phyloP scores from a whole-genome alignment of 495 filamentous ascomycete species.

The Tetracladium setigerum region DNA sequence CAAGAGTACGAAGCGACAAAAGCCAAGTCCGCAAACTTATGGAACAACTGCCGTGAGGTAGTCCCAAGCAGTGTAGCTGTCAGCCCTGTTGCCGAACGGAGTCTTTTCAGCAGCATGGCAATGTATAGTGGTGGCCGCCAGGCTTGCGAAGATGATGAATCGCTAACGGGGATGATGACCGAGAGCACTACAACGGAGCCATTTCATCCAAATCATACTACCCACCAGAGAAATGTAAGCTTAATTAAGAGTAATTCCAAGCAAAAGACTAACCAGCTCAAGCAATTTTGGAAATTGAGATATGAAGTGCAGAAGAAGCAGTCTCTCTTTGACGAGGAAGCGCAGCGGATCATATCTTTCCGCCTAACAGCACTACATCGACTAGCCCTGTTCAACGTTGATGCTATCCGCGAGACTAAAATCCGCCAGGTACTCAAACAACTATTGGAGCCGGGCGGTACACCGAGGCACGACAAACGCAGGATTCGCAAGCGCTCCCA shows the following conservation, averaged over 20 bases:
- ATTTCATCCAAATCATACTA: neutral
- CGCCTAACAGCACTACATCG: neutral
- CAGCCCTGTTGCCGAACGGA: neutral
- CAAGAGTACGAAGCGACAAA: neutral
- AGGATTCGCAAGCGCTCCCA: neutral
- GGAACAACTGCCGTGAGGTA: neutral
- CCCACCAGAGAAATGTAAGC: constrained; percentile 1
- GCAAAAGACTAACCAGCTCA: neutral
- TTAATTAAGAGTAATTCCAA: neutral
- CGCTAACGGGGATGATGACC: neutral
- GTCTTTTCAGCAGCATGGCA: neutral
- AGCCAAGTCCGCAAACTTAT: neutral
- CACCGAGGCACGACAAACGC: neutral
- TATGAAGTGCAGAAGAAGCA: neutral
- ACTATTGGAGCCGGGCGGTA: neutral
- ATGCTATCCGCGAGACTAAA: neutral
- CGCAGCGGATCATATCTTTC: neutral
- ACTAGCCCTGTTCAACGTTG: neutral
- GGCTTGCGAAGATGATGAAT: neutral
- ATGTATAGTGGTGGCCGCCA: neutral
- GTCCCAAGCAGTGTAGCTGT: neutral
- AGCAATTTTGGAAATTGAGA: constrained; percentile 1
- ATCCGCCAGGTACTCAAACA: neutral
- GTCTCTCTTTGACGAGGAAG: neutral
- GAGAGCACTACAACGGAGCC: neutral